Evolutionary conservation across 2,329 filamentous ascomycete species (phyloP).

Genomic region (Cercospora canescens): DNA sequence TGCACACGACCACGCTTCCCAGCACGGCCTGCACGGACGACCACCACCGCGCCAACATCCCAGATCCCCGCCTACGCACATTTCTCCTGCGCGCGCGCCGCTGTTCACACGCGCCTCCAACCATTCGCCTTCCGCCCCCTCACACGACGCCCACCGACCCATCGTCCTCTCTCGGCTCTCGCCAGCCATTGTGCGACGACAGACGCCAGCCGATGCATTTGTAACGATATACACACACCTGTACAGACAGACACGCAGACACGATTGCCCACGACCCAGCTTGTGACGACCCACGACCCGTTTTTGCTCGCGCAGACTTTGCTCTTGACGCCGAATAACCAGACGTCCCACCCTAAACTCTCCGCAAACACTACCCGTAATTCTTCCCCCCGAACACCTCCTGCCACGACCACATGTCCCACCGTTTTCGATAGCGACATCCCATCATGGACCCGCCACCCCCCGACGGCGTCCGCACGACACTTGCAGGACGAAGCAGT

Average conservation of each 20-base stretch:
- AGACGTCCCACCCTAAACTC: background rate
- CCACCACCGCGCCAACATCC: background rate
- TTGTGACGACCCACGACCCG: background rate
- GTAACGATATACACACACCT: background rate
- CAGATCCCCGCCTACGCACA: background rate
- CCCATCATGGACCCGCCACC: constrained; percentile 12
- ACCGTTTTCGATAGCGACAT: constrained; percentile 3
- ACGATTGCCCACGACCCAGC: background rate
- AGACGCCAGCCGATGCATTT: background rate
- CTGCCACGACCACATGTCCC: background rate
- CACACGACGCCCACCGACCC: background rate
- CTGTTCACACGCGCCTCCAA: background rate
- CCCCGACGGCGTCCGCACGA: background rate
- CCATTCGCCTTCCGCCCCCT: background rate
- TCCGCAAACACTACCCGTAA: background rate
- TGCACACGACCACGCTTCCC: constrained; percentile 4
- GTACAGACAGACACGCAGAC: background rate
- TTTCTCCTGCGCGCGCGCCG: background rate
- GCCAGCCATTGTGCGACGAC: background rate
- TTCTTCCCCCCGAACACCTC: background rate
- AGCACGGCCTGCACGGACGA: background rate
- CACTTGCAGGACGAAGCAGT: background rate
- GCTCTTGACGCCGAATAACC: background rate
- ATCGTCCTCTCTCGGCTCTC: background rate
- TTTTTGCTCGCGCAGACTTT: background rate